These are phyloP conservation scores for Holtermanniella nyarrowii DNA, from an alignment of 768 basidiomycete genomes.

Conservation along the genomic window DNA sequence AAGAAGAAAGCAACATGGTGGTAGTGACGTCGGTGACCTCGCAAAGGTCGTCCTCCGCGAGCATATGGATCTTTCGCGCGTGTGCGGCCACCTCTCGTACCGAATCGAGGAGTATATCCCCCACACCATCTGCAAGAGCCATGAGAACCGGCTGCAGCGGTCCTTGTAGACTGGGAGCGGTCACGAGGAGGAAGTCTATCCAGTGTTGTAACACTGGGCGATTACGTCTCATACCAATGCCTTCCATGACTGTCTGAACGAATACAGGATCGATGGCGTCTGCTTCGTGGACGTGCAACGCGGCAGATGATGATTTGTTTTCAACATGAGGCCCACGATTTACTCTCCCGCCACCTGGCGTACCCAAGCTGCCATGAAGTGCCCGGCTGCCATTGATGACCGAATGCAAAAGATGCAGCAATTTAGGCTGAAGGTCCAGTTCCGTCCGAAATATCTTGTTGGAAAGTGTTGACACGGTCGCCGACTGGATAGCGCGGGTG, in stretches of 20 bases:
- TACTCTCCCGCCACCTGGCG: background rate
- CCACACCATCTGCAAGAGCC: constrained; percentile 69
- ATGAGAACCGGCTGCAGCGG: constrained; percentile 53
- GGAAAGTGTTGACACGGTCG: constrained; percentile 65
- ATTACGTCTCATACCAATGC: constrained; percentile 59
- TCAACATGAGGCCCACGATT: too few relatives aligned
- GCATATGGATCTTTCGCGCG: too few relatives aligned
- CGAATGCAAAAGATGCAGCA: constrained; percentile 81
- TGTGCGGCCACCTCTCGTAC: too few relatives aligned
- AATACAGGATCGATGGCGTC: constrained; percentile 43
- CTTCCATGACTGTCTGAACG: constrained; percentile 72
- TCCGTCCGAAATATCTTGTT: constrained; percentile 57
- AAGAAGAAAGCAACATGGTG: constrained; percentile 67
- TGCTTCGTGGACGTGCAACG: background rate
- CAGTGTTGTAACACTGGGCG: constrained; percentile 81
- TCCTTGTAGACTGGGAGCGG: constrained; percentile 59
- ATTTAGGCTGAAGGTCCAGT: constrained; percentile 82
- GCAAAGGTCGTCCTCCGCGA: constrained; percentile 51
- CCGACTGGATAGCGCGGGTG: constrained; percentile 58
- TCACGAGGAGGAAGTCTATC: constrained; percentile 92
- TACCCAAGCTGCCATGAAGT: too few relatives aligned
- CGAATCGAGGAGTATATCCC: too few relatives aligned
- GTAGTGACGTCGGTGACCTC: constrained; percentile 48
- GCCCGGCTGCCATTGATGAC: constrained; percentile 52
- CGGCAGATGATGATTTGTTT: too few relatives aligned